phyloP scores from a whole-genome alignment of 371 early-diverging fungal genomes.

The Actinomortierella ambigua region DNA sequence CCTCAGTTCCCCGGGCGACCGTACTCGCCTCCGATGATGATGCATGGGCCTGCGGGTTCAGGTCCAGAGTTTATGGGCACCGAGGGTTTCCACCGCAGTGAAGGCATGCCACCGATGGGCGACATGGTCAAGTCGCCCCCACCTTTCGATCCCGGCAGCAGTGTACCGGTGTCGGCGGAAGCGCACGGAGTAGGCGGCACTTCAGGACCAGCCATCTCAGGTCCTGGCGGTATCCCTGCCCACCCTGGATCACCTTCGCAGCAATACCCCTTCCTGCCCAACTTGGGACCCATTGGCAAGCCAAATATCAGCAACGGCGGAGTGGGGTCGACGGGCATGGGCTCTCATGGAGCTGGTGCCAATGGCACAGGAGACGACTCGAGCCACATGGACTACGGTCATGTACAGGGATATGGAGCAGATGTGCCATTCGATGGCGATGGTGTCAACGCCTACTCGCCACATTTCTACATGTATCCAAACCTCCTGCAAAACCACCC shows the following conservation, averaged over 20 bases:
- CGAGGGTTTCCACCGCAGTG: conserved; percentile 2
- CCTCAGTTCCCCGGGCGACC: conserved; percentile 15
- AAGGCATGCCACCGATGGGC: background rate
- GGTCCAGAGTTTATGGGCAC: conserved; percentile 9
- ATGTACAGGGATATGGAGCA: background rate
- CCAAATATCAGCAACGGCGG: conserved; percentile 8
- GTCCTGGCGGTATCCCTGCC: background rate
- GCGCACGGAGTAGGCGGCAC: conserved; percentile 8
- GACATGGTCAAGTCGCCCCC: conserved; percentile 10
- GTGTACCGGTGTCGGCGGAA: conserved; percentile 1
- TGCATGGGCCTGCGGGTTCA: conserved; percentile 5
- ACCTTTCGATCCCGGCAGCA: conserved; percentile 13
- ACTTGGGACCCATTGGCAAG: conserved; percentile 32
- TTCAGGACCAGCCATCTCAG: background rate
- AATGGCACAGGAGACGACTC: conserved; percentile 10
- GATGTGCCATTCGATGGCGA: conserved; percentile 10
- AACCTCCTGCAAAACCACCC: conserved; percentile 8
- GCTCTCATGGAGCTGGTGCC: background rate
- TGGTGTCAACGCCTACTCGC: conserved; percentile 7
- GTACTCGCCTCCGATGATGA: conserved; percentile 17
- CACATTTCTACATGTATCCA: conserved; percentile 32
- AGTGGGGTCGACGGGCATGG: background rate
- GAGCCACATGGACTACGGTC: background rate
- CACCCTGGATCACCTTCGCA: conserved; percentile 19
- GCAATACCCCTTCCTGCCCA: conserved; percentile 24